phyloP scores from a whole-genome alignment of 225 moss, liverwort and hornwort genomes.

The Marchantia polymorpha region DNA sequence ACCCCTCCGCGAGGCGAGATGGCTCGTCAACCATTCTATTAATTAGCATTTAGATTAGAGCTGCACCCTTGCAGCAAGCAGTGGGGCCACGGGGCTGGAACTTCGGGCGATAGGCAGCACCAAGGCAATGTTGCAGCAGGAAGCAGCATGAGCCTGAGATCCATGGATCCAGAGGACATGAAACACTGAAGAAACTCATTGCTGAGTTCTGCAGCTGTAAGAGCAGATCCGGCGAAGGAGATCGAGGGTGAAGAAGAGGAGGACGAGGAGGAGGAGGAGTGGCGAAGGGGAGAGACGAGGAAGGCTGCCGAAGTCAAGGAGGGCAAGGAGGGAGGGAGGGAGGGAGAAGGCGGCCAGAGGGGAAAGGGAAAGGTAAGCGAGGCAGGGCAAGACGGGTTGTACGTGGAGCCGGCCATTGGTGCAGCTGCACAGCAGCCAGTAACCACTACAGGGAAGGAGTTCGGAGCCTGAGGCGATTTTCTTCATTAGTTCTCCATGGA shows the following conservation, averaged over 20 bases:
- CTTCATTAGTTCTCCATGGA: slow-evolving; percentile 23
- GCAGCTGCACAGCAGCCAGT: background rate
- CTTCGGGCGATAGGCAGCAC: background rate
- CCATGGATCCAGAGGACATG: background rate
- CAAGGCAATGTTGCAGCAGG: background rate
- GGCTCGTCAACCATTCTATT: no score
- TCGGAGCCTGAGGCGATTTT: background rate
- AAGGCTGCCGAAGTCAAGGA: background rate
- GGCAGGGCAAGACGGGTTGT: background rate
- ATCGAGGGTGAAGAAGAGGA: background rate
- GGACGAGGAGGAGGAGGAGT: no score
- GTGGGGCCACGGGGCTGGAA: background rate
- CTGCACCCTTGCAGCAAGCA: background rate
- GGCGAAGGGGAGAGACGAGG: background rate
- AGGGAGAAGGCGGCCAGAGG: no score
- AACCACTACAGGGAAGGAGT: background rate
- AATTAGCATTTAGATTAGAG: no score
- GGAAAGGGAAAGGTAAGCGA: no score
- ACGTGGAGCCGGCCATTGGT: background rate
- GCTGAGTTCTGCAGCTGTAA: no score
- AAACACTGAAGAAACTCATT: background rate
- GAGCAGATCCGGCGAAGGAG: background rate
- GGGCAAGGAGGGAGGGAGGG: background rate
- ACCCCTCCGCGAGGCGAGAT: no score
- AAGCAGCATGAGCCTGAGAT: background rate